Conservation (phyloP, 2,329 filamentous ascomycete species). For the Penicillium sclerotigenum region DNA sequence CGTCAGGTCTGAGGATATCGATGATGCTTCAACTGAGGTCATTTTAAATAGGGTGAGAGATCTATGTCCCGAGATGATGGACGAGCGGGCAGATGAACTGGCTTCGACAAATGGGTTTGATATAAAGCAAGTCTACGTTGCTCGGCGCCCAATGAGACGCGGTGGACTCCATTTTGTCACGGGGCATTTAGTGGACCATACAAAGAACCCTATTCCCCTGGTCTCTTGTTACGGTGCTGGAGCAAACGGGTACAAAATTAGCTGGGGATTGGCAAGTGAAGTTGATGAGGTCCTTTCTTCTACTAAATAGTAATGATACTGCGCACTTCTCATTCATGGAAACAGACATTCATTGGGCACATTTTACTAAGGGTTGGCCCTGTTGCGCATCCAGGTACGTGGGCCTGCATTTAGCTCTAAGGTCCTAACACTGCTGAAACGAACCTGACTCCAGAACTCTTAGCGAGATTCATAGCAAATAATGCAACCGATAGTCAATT, state of each 20-base stretch:
- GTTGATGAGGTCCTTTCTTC: neutral
- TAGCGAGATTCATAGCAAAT: too few species aligned
- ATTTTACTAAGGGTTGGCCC: neutral
- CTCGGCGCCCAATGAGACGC: constrained; percentile 9
- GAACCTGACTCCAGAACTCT: neutral
- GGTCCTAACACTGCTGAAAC: neutral
- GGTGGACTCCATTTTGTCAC: constrained; percentile 1
- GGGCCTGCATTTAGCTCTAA: neutral
- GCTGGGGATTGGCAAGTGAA: constrained; percentile 8
- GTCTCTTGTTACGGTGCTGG: constrained; percentile 12
- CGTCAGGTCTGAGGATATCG: neutral
- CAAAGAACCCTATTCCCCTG: neutral
- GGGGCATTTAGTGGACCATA: neutral
- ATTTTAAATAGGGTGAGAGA: neutral
- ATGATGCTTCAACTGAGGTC: neutral
- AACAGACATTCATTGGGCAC: neutral
- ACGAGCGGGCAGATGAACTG: neutral
- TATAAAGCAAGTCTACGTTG: constrained; percentile 7
- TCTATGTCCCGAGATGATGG: neutral
- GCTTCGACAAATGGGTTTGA: constrained; percentile 1
- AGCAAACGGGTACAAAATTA: constrained; percentile 8
- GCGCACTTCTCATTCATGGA: neutral
- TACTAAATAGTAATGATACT: neutral
- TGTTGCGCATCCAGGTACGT: neutral
- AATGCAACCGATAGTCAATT: neutral